Evolutionary conservation across 2,329 filamentous ascomycete species (phyloP).

Genomic region (Geosmithia flava): DNA sequence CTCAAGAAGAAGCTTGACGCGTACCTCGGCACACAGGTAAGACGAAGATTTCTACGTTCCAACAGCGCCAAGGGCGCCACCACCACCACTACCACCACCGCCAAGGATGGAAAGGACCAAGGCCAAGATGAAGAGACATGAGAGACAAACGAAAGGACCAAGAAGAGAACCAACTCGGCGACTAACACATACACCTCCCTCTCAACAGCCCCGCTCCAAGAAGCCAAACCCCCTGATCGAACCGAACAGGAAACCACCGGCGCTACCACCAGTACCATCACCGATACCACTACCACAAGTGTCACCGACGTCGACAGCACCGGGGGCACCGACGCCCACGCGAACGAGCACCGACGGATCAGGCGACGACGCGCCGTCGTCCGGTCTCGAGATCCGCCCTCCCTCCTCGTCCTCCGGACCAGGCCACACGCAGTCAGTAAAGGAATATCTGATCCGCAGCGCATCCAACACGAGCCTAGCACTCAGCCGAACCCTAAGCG

Average conservation of each 20-base stretch:
- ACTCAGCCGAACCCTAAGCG: conserved; percentile 18
- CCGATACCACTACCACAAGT: neutral
- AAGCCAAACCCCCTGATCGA: neutral
- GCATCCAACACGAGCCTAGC: conserved; percentile 5
- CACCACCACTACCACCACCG: neutral
- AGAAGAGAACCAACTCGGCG: no score
- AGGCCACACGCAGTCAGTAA: neutral
- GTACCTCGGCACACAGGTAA: conserved; percentile 31
- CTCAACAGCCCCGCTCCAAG: neutral
- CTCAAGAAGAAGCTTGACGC: conserved; percentile 69
- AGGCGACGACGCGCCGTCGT: neutral
- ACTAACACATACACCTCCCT: no score
- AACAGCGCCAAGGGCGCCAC: neutral
- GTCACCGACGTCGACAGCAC: neutral
- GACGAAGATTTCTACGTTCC: neutral
- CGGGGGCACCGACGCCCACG: neutral
- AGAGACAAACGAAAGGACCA: no score
- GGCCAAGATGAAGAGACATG: no score
- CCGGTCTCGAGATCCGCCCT: no score
- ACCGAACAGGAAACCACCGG: no score
- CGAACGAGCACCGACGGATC: neutral
- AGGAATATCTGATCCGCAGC: neutral
- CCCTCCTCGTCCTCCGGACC: neutral
- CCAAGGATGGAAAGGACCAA: no score
- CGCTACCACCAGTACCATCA: no score